Base-by-base conservation (phyloP, 2,329 filamentous ascomycete genomes). In the Ophiostoma fasciatum region DNA sequence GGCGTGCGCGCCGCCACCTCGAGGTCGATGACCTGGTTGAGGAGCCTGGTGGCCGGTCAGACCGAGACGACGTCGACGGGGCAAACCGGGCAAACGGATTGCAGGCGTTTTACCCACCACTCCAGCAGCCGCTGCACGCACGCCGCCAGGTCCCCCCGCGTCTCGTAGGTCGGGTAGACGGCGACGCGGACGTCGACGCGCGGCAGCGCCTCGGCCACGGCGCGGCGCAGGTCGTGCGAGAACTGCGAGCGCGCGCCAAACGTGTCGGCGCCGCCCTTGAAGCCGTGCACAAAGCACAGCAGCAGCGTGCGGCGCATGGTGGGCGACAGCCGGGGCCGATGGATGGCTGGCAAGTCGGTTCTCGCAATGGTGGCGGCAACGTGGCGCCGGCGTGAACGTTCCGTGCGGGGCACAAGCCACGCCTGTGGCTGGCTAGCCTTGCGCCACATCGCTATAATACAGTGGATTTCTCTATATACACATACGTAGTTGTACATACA, bases 1-100 rank as follows among this genome's bases (percentile, higher is more conserved):
- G 82, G 72, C 1, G 84, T 88, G 31, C 68, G 67, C 46, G 82
- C 80, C 20, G 70, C 75, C 39, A 94, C 87, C 59, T 98, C 88
- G 49, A 94, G 65, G 55, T 96, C 90, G 48, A 96, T 94, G 48
- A 96, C 82, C 49, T 82, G 82, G 52, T 94, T 79, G 46, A 87
- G 75, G 13, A 96, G 72, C 83, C 79, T 84, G 39, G 20, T 11
- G 18, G 7, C 11, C 11, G 26, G 14, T 14, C 2, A 17, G 28
- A n/a, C n/a, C n/a, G n/a, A n/a, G n/a, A n/a, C n/a, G n/a, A n/a
- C n/a, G n/a, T n/a, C n/a, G n/a, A n/a, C n/a, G n/a, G n/a, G n/a
- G n/a, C 17, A 7, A 8, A 14, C 22, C 18, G 5, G 3, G 20
- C 19, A 31, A 22, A 14, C 12, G 4, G 17, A 22, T 14, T 8